Evolutionary conservation across 116 monocot genomes (phyloP).

Genomic region (Trichopus zeylanicus): DNA sequence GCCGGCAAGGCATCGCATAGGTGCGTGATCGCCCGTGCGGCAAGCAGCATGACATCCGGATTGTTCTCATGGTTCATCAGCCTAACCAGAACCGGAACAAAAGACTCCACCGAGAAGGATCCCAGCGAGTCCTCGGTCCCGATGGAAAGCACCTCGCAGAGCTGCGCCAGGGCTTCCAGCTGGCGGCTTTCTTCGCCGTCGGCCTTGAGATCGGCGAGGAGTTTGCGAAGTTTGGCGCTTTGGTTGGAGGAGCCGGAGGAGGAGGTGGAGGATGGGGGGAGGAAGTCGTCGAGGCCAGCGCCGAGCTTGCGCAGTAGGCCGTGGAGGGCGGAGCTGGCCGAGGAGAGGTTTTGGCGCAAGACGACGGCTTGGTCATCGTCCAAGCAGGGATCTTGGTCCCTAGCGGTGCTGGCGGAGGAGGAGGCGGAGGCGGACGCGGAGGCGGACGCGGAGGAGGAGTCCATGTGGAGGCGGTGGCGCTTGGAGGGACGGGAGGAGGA

Average conservation of each 20-base stretch:
- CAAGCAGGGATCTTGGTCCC: too few species aligned
- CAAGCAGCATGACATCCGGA: constrained; percentile 94
- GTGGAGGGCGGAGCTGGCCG: constrained; percentile 84
- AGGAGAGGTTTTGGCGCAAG: neutral
- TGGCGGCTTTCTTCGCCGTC: constrained; percentile 88
- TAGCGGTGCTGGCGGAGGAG: neutral
- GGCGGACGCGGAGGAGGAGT: constrained; percentile 11
- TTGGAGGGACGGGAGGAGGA: constrained; percentile 59
- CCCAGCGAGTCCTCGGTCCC: constrained; percentile 88
- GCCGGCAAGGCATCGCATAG: constrained; percentile 85
- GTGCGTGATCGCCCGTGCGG: constrained; percentile 86
- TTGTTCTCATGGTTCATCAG: constrained; percentile 83
- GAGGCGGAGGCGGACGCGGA: constrained; percentile 27
- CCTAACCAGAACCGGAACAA: constrained; percentile 86
- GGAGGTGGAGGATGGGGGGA: constrained; percentile 44
- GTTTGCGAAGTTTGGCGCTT: constrained; percentile 71
- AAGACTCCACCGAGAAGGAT: constrained; percentile 87
- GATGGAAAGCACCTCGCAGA: constrained; percentile 91
- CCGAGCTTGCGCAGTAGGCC: constrained; percentile 85
- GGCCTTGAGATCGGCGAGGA: constrained; percentile 64
- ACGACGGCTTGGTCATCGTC: constrained; percentile 12
- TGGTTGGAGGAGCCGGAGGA: constrained; percentile 46
- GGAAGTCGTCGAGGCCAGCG: constrained; percentile 82
- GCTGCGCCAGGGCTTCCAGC: constrained; percentile 85
- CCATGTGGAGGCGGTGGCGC: constrained; percentile 49